phyloP scores from a whole-genome alignment of 1,284 basidiomycete species.

The Heterobasidion annosum region DNA sequence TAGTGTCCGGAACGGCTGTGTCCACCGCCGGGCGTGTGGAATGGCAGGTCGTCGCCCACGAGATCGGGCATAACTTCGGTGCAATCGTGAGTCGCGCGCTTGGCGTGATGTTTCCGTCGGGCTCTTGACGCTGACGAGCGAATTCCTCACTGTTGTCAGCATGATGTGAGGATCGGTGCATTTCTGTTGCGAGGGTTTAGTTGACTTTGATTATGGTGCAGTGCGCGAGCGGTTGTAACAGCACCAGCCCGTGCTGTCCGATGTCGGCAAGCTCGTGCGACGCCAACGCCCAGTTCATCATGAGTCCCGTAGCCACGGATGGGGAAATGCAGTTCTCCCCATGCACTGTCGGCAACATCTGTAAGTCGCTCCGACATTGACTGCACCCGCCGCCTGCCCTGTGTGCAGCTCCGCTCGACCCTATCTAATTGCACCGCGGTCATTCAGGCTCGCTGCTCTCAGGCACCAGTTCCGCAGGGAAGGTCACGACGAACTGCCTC shows the following conservation, averaged over 20 bases:
- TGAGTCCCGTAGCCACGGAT: slow-evolving; percentile 70
- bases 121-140: neutral
- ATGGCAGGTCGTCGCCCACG: slow-evolving; percentile 82
- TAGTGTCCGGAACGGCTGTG: slow-evolving; percentile 79
- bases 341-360: slow-evolving; percentile 84
- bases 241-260: slow-evolving; percentile 62
- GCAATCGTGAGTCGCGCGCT: slow-evolving; percentile 59
- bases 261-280: slow-evolving; percentile 52
- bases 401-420: neutral
- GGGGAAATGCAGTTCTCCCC: slow-evolving; percentile 66
- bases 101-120: neutral
- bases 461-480: slow-evolving; percentile 22
- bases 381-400: neutral
- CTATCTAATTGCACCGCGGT: neutral
- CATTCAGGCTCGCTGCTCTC: slow-evolving; percentile 51
- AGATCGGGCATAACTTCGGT: slow-evolving; percentile 88
- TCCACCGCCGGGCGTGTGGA: slow-evolving; percentile 69
- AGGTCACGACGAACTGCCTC: slow-evolving; percentile 54
- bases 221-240: slow-evolving; percentile 63
- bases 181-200: neutral
- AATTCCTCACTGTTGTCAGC: slow-evolving; percentile 24
- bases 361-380: slow-evolving; percentile 31
- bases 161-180: slow-evolving; percentile 37
- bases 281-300: slow-evolving; percentile 64
- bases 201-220: slow-evolving; percentile 16